Conservation (phyloP, 441 rosid species). For the Adansonia gregorii region DNA sequence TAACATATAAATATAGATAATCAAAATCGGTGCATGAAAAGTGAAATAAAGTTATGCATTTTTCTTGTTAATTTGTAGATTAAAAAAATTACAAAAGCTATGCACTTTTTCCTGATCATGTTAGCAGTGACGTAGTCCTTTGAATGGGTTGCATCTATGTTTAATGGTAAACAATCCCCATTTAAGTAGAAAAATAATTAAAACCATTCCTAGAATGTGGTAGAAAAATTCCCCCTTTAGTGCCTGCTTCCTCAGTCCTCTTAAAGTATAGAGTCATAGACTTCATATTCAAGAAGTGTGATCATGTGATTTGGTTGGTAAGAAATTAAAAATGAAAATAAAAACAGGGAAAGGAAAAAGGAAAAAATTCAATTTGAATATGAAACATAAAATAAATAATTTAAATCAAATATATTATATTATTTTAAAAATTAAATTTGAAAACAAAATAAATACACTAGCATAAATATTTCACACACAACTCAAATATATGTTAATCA, state of each 20-base stretch:
- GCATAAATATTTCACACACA: too few relatives aligned
- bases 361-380: background rate
- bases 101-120: background rate
- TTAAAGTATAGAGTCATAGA: background rate
- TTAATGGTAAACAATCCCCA: background rate
- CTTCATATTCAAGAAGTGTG: background rate
- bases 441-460: too few relatives aligned
- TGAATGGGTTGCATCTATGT: background rate
- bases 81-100: background rate
- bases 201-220: background rate
- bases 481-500: too few relatives aligned
- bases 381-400: background rate
- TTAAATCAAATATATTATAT: background rate
- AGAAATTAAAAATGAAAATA: background rate
- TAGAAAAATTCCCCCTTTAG: background rate
- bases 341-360: background rate
- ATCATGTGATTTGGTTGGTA: background rate
- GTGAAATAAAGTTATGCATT: background rate
- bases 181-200: background rate
- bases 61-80: background rate
- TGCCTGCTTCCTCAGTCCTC: background rate
- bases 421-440: too few relatives aligned
- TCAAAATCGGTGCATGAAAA: background rate
- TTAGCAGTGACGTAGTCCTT: conserved; percentile 2
- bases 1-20: too few relatives aligned